Base-by-base conservation (phyloP, 2,329 filamentous ascomycete species). In the Zarea fungicola region DNA sequence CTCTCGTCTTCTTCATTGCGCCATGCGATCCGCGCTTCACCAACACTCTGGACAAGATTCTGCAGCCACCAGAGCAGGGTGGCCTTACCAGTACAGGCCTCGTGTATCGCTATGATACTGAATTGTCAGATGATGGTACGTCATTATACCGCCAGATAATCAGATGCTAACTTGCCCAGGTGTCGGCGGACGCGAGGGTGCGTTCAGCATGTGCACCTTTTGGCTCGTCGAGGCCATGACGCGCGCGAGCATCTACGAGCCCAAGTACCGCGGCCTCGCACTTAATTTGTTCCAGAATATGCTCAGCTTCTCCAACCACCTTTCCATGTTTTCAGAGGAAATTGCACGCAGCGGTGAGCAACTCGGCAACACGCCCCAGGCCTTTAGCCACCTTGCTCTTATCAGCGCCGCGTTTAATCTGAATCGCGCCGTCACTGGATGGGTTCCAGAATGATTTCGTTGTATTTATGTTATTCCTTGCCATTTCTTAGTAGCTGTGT, bases 161-260 rank as follows among this genome's bases (percentile, higher is more conserved):
- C n/a, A 14, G 25, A 10, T 8, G 22, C 26, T 35, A 18, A 32
- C 19, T 7, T 34, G 1, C 8, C 3, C 55, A 85, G 84, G 85
- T 25, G 84, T 90, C 8, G 84, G 85, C 31, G 86, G 86, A 16
- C 74, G 77, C 44, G 86, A 90, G 65, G 87, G 87, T 19, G 85
- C 85, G 18, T 90, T 90, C 61, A 83, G 78, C 59, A 89, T 90
- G 85, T 89, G 85, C 60, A 90, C 85, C 1, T 90, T 90, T 63
- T 90, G 87, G 87, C 78, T 89, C 1, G 84, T 90, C 11, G 87
- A 90, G 65, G 85, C 86, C 21, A 76, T 90, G 67, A 87, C 85
- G 25, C 76, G 86, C 26, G 85, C 85, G 55, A 70, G 77, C 56
- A 69, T 74, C 41, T 84, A 85, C 62, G 81, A 87, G 55, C 70